Conservation (phyloP, 805 yeast species). For the Nakazawaea peltata region DNA sequence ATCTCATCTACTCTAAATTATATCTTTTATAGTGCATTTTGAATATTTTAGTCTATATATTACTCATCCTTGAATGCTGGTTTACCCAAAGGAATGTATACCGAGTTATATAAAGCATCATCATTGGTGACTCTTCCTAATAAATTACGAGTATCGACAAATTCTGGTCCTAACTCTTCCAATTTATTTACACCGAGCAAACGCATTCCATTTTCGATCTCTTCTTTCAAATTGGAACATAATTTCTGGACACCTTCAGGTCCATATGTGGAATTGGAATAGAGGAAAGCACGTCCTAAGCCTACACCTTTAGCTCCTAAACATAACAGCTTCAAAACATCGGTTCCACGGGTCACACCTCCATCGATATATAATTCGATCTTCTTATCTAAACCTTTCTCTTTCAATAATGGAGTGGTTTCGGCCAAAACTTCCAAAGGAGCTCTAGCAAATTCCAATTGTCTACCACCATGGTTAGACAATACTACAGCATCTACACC, state of each 20-base stretch:
- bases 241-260: slow-evolving; percentile 58
- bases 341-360: slow-evolving; percentile 64
- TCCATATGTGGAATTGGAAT: slow-evolving; percentile 58
- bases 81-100: slow-evolving; percentile 21
- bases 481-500: slow-evolving; percentile 74
- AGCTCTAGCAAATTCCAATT: slow-evolving; percentile 72
- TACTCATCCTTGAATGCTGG: slow-evolving; percentile 22
- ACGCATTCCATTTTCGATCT: slow-evolving; percentile 71
- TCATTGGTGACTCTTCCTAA: slow-evolving; percentile 22
- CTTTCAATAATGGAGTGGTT: slow-evolving; percentile 43
- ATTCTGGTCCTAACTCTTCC: slow-evolving; percentile 9
- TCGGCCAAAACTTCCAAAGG: slow-evolving; percentile 73
- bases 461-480: slow-evolving; percentile 89
- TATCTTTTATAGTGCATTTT: too few relatives aligned
- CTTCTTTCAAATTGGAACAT: slow-evolving; percentile 56
- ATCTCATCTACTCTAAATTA: too few relatives aligned
- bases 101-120: slow-evolving; percentile 21
- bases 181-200: slow-evolving; percentile 44
- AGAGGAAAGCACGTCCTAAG: slow-evolving; percentile 57
- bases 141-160: slow-evolving; percentile 20
- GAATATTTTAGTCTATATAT: too few relatives aligned
- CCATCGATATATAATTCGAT: slow-evolving; percentile 63
- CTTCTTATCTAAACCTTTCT: slow-evolving; percentile 37
- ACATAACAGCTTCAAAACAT: slow-evolving; percentile 56
- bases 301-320: slow-evolving; percentile 70